Conservation (phyloP, 1,139 yeast species). For the Sugiyamaella xylanicola region DNA sequence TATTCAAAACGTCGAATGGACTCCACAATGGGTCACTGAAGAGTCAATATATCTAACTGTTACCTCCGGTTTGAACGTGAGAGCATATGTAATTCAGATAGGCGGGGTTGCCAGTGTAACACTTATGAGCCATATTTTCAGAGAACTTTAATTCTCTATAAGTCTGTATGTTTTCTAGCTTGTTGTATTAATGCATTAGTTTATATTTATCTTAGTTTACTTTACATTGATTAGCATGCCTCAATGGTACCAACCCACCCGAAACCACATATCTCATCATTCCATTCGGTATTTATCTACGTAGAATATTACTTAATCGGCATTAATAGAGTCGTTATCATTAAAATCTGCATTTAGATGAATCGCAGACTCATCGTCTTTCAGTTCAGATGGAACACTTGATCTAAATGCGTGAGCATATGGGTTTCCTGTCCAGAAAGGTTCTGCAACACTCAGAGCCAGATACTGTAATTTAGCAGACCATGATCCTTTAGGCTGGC, state of each 20-base stretch:
- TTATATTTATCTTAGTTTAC: background rate
- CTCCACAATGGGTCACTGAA: conserved; percentile 3
- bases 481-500: conserved; percentile 41
- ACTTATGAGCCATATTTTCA: background rate
- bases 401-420: conserved; percentile 10
- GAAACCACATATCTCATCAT: too few species aligned
- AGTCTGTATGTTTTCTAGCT: too few species aligned
- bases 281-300: too few species aligned
- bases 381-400: conserved; percentile 5
- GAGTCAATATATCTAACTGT: background rate
- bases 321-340: conserved; percentile 6
- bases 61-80: background rate
- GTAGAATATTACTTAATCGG: background rate
- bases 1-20: background rate
- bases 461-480: conserved; percentile 37
- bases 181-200: background rate
- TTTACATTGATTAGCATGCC: too few species aligned
- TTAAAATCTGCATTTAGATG: conserved; percentile 15
- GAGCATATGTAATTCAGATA: background rate
- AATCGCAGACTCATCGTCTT: conserved; percentile 15
- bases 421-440: conserved; percentile 55
- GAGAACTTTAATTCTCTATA: background rate
- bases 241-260: too few species aligned
- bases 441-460: conserved; percentile 37
- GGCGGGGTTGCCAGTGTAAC: background rate